Evolutionary conservation across 306 rosid species (phyloP), one percentile per base, ranked within the genome.

Genomic region (Ziziphus jujuba): DNA sequence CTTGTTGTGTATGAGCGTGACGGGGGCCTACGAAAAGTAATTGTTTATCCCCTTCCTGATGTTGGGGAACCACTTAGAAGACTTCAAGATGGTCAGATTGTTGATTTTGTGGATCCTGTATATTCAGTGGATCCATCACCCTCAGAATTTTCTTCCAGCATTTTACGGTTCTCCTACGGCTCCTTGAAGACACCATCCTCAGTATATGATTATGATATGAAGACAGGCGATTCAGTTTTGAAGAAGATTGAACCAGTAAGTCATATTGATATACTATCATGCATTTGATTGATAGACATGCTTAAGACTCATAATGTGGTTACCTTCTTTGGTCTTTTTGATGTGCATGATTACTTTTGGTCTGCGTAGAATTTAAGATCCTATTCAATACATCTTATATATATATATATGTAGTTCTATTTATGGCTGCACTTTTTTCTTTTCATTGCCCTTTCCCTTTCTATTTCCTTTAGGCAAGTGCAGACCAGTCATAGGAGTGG

Each of bases 201-300:
- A 56, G 85, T 81, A 24, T 92, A 92, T 70, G 97, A 92, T 77
- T 89, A 89, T 80, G 98, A 92, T 70, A 89, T 92, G 98, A 83
- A 81, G 73, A 62, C 83, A 2, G 86, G 82, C 23, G 35, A 67
- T 80, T 84, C 93, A 57, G 87, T 86, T 62, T 70, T 86, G 82
- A 92, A 92, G 86, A 92, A 86, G 89, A 84, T 80, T 69, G 84
- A 87, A 72, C 38, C 81, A 1, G 98, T 92, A 75, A 87, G 98
- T 81, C 51, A 28, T 53, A 57, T 75, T 25, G 45, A 59, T 53
- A 8, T 61, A 57, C 43, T n/a, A 45, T 73, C 74, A 48, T 77
- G 38, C 69, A 38, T 72, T 52, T 40, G n/a, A n/a, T n/a, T n/a
- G 24, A 49, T 60, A 34, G 23, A 12, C 36, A 68, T n/a, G n/a